Evolutionary conservation across 306 rosid genomes (phyloP), one percentile per base, ranked within the genome.

Genomic region (Macrotyloma uniflorum): DNA sequence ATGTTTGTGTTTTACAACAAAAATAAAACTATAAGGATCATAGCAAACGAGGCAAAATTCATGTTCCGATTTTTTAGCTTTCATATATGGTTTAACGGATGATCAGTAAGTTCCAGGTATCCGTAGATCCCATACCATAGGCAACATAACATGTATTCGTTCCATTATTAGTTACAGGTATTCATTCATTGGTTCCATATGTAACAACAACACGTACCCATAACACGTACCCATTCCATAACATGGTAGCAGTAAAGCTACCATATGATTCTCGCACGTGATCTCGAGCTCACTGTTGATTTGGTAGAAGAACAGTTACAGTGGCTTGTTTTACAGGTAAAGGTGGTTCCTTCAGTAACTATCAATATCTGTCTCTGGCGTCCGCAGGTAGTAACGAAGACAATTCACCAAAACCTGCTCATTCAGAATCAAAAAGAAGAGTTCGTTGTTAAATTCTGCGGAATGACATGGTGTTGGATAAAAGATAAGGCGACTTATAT

Each of bases 311-410:
- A 82, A 38, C 69, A 7, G 18, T 79, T 49, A 66, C 66, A 82
- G 72, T 58, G 77, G 82, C 82, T 72, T 71, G 42, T 71, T 76
- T 70, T 75, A 66, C 70, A 79, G 20, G 36, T 63, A 55, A 70
- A 71, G 42, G 66, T n/a, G 51, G 35, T 76, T 62, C 74, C 67
- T 74, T 74, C 78, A 95, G 81, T 90, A 92, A 80, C 98, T 95
- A 71, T 89, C 98, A n/a, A 93, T 45, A 45, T 95, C 98, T 12
- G 93, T 95, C 83, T 93, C 98, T 1, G 99, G 99, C 90, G 87
- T 86, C 70, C 99, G 88, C 65, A 95, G 90, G 80, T 90, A 95
- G 86, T 93, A 95, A 33, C 99, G 98, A 65, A 91, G 81, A 70
- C 93, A 89, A 86, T 95, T 95, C 75, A 91, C 97, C 78, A 91